These are phyloP conservation scores for Eutypella sp. DNA, from an alignment of 2,329 filamentous ascomycete genomes.

Conservation along the genomic window DNA sequence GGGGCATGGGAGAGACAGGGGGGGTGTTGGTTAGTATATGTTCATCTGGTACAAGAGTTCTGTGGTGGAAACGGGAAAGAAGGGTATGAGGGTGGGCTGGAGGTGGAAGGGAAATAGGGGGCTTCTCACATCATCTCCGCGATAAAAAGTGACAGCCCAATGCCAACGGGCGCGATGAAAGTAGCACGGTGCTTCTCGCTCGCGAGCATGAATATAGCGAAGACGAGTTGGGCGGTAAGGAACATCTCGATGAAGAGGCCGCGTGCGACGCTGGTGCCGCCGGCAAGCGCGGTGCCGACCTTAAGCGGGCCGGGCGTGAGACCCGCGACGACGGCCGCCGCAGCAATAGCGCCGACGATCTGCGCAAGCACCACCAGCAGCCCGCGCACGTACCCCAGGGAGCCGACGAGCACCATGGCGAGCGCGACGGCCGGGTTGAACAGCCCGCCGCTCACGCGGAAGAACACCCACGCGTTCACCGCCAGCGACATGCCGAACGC, in stretches of 20 bases:
- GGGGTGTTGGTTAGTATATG: too few species aligned
- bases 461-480: constrained; percentile 37
- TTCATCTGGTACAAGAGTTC: too few species aligned
- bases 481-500: constrained; percentile 33
- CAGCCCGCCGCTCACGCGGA: constrained; percentile 27
- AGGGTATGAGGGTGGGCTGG: too few species aligned
- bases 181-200: constrained; percentile 63
- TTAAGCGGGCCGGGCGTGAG: constrained; percentile 44
- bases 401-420: constrained; percentile 12
- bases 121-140: too few species aligned
- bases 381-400: constrained; percentile 5
- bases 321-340: constrained; percentile 29
- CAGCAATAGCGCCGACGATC: constrained; percentile 14
- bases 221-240: constrained; percentile 53
- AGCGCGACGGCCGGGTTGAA: constrained; percentile 18
- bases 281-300: constrained; percentile 41
- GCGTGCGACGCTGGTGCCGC: constrained; percentile 34
- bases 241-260: constrained; percentile 60
- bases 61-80: too few species aligned
- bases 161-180: constrained; percentile 61
- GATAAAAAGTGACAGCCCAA: constrained; percentile 62
- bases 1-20: too few species aligned
- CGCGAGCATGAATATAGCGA: constrained; percentile 61
- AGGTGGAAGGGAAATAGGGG: neutral
- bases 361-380: constrained; percentile 10